Percentiles rank a stretch among this genome's conserved stretches.
These are phyloP conservation scores for Quercus berberidifolia DNA, from an alignment of 306 rosid genomes.

Conservation along the genomic window DNA sequence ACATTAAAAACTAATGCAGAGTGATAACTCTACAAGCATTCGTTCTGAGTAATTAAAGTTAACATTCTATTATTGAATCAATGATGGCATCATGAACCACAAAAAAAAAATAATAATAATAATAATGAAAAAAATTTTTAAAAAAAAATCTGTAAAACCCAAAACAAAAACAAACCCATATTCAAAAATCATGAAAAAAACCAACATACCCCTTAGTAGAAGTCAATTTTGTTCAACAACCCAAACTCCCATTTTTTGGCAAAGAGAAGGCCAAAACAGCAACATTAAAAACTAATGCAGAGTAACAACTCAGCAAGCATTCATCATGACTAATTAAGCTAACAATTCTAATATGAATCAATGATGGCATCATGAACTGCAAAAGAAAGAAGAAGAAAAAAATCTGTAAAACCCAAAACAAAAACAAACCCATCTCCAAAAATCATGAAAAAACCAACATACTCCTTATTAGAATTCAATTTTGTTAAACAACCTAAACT, in stretches of 20 bases:
- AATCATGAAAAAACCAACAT: conserved; percentile 23
- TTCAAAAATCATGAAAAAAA: conserved; percentile 12
- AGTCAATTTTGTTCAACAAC: conserved; percentile 32
- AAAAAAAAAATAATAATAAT: neutral
- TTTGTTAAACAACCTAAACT: conserved; percentile 27
- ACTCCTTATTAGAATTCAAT: conserved; percentile 16
- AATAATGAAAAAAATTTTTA: too few species aligned
- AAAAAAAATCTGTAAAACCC: conserved; percentile 1
- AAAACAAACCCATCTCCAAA: neutral
- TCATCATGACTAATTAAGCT: neutral
- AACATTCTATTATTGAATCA: conserved; percentile 13
- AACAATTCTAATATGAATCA: conserved; percentile 14
- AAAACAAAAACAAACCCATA: conserved; percentile 2
- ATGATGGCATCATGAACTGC: conserved; percentile 18
- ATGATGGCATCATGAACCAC: conserved; percentile 20
- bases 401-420: neutral
- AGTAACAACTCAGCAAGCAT: conserved; percentile 17
- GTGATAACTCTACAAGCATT: conserved; percentile 14
- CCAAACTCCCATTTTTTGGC: neutral
- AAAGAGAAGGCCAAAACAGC: neutral
- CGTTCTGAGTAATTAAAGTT: neutral
- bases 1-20: conserved; percentile 1
- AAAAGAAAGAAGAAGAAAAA: conserved; percentile 1
- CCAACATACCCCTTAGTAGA: conserved; percentile 3
- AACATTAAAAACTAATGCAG: conserved; percentile 1